Conservation (phyloP, 2,329 filamentous ascomycete genomes). For the Didymella sp. region DNA sequence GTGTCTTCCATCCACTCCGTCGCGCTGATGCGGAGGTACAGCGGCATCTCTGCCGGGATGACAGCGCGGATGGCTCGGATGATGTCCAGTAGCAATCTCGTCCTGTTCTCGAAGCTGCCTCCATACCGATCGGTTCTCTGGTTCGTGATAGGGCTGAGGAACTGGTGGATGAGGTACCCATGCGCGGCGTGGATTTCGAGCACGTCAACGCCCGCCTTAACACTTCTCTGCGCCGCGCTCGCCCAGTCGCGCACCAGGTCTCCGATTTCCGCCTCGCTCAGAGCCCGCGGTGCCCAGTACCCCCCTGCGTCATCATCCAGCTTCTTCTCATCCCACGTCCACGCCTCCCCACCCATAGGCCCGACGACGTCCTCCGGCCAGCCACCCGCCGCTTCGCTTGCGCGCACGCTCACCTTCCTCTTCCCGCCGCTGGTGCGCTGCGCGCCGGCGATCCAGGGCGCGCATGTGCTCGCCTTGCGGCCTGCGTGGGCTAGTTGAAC, state of each 20-base stretch:
- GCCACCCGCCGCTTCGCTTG: conserved; percentile 39
- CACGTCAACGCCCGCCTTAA: conserved; percentile 47
- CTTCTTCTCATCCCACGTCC: conserved; percentile 49
- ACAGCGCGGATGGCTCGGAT: conserved; percentile 46
- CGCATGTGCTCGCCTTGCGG: conserved; percentile 44
- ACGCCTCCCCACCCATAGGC: conserved; percentile 49
- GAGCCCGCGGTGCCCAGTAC: conserved; percentile 47
- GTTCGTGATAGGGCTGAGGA: conserved; percentile 52
- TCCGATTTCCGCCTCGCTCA: conserved; percentile 51
- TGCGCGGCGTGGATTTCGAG: conserved; percentile 55
- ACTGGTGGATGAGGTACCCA: conserved; percentile 54
- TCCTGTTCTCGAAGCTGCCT: conserved; percentile 51
- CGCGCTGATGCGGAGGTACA: conserved; percentile 47
- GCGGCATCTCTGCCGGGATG: conserved; percentile 45
- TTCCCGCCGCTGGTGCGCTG: conserved; percentile 28
- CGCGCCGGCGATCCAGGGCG: conserved; percentile 39
- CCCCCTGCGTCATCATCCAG: conserved; percentile 40
- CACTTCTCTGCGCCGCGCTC: conserved; percentile 46
- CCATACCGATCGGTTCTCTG: conserved; percentile 53
- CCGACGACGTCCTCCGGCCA: conserved; percentile 48
- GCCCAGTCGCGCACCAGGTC: conserved; percentile 51
- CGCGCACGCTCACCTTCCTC: conserved; percentile 38
- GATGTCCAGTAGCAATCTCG: conserved; percentile 51
- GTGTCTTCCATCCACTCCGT: conserved; percentile 50
- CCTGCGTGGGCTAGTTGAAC: conserved; percentile 50